These are phyloP conservation scores for Botrytis paeoniae DNA, from an alignment of 2,329 filamentous ascomycete species.

Conservation along the genomic window DNA sequence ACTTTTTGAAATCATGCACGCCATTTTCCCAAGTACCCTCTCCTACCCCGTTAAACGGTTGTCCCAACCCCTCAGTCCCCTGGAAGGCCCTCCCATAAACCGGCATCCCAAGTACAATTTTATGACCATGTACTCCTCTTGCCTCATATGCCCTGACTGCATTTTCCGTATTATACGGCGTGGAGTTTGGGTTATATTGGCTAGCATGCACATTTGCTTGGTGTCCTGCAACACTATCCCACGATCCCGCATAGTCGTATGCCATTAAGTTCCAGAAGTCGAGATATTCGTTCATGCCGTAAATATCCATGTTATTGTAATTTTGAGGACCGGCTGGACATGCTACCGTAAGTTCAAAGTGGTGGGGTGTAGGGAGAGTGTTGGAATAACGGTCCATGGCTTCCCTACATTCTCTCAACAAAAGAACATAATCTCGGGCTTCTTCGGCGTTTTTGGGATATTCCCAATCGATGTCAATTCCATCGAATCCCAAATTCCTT, in stretches of 20 bases:
- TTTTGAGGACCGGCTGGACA: slow-evolving; percentile 62
- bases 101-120: slow-evolving; percentile 88
- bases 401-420: slow-evolving; percentile 53
- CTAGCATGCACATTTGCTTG: slow-evolving; percentile 74
- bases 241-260: slow-evolving; percentile 83
- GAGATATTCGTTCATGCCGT: slow-evolving; percentile 61
- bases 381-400: slow-evolving; percentile 57
- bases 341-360: slow-evolving; percentile 64
- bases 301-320: slow-evolving; percentile 60
- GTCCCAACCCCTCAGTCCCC: slow-evolving; percentile 71
- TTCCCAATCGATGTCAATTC: slow-evolving; percentile 68
- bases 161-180: slow-evolving; percentile 72
- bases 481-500: slow-evolving; percentile 76
- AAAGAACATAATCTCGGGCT: slow-evolving; percentile 56
- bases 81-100: slow-evolving; percentile 85
- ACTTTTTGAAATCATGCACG: slow-evolving; percentile 82
- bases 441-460: slow-evolving; percentile 56
- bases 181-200: slow-evolving; percentile 54
- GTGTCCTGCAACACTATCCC: slow-evolving; percentile 71
- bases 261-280: slow-evolving; percentile 85
- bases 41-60: slow-evolving; percentile 67
- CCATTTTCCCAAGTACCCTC: slow-evolving; percentile 81
- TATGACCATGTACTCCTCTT: slow-evolving; percentile 61
- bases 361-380: slow-evolving; percentile 41
- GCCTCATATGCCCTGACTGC: slow-evolving; percentile 70